phyloP scores from a whole-genome alignment of 768 basidiomycete genomes.

The Serendipita sp. region DNA sequence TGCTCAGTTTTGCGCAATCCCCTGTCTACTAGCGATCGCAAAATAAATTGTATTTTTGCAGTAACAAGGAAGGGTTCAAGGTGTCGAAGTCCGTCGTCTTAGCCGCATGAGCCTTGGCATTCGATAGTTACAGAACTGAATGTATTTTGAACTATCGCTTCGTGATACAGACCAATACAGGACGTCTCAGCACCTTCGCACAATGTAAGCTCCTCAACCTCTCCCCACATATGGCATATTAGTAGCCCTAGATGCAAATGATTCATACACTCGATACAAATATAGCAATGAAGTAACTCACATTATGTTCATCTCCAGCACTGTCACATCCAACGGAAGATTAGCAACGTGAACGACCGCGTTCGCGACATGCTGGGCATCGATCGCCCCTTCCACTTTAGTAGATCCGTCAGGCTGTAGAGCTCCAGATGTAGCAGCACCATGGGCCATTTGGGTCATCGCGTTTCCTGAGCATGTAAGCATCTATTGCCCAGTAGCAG shows the following conservation, averaged over 20 bases:
- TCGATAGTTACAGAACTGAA: no score
- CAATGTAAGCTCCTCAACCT: slow-evolving; percentile 19
- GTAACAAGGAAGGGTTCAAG: no score
- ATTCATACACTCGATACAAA: neutral
- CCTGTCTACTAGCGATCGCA: no score
- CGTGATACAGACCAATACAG: no score
- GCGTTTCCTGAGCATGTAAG: slow-evolving; percentile 41
- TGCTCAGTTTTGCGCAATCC: no score
- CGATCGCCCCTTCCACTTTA: slow-evolving; percentile 46
- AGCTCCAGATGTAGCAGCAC: slow-evolving; percentile 30
- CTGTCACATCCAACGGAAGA: slow-evolving; percentile 50
- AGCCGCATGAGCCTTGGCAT: no score
- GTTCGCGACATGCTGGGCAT: slow-evolving; percentile 54
- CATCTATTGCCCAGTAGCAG: neutral
- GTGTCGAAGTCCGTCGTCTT: no score
- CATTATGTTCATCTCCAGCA: slow-evolving; percentile 63
- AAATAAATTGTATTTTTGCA: no score
- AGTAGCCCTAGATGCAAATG: slow-evolving; percentile 23
- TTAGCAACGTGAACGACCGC: slow-evolving; percentile 55
- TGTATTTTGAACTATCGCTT: no score
- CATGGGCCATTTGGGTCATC: slow-evolving; percentile 38
- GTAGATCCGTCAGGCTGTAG: slow-evolving; percentile 52
- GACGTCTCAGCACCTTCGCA: no score
- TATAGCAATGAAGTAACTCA: slow-evolving; percentile 23
- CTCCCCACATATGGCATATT: slow-evolving; percentile 32